A percentile compares a stretch with the other conserved stretches of the same genome.
phyloP scores from a whole-genome alignment of 176 grass and related monocot species.

The Neostapfia colusana region DNA sequence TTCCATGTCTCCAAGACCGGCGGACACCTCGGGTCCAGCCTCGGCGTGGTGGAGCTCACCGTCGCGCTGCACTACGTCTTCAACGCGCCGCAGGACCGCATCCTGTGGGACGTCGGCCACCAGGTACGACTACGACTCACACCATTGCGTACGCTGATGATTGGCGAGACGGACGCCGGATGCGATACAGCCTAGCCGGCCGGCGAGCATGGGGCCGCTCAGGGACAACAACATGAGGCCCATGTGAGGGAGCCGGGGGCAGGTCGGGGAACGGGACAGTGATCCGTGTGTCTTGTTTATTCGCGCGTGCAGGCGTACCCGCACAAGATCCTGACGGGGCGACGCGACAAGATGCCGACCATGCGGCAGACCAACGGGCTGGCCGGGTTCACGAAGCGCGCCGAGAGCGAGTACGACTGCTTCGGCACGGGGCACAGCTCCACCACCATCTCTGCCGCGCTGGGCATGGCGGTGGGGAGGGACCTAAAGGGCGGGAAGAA shows the following conservation, averaged over 20 bases:
- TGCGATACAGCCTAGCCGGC: not conserved
- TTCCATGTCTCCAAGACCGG: conserved; percentile 97
- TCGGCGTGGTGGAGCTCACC: conserved; percentile 92
- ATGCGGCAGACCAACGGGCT: conserved; percentile 87
- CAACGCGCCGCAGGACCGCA: conserved; percentile 80
- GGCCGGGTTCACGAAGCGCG: conserved; percentile 82
- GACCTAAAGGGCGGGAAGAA: conserved; percentile 90
- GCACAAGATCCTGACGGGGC: conserved; percentile 97
- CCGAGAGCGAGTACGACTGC: conserved; percentile 83
- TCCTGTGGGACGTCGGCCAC: conserved; percentile 98
- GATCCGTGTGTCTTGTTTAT: not conserved
- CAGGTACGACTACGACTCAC: conserved; percentile 45
- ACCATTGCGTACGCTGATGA: not conserved
- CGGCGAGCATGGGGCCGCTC: not conserved
- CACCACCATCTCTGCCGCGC: conserved; percentile 90
- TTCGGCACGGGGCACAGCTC: conserved; percentile 99
- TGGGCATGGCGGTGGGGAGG: conserved; percentile 92
- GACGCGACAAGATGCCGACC: conserved; percentile 93
- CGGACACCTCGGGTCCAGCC: conserved; percentile 92
- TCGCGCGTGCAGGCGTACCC: conserved; percentile 71
- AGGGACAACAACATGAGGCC: too few species aligned
- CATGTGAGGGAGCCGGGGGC: conserved; percentile 23
- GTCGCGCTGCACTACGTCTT: conserved; percentile 95
- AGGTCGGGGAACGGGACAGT: not conserved
- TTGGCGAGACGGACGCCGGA: too few species aligned